A percentile compares a stretch with the other conserved stretches of the same genome.
Evolutionary conservation across 2,329 filamentous ascomycete species (phyloP).

Genomic region (Exophiala mesophila): DNA sequence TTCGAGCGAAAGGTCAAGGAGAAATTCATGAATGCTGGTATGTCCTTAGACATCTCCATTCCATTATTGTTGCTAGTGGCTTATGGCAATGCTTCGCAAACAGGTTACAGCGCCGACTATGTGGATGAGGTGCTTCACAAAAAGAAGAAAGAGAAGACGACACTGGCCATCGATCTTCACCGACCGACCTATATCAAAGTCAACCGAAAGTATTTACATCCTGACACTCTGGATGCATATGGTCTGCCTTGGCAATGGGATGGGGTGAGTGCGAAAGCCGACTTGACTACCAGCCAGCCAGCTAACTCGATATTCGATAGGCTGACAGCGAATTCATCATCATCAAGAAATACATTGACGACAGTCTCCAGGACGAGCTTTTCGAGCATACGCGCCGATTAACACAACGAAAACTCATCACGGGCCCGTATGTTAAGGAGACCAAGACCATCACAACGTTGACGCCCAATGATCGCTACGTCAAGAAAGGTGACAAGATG

Average conservation of each 20-base stretch:
- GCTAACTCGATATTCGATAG: conserved; percentile 34
- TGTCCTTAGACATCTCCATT: conserved; percentile 4
- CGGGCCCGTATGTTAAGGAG: conserved; percentile 23
- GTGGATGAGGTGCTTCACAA: conserved; percentile 40
- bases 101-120: conserved; percentile 37
- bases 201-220: conserved; percentile 42
- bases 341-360: conserved; percentile 68
- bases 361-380: conserved; percentile 65
- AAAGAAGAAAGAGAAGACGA: conserved; percentile 31
- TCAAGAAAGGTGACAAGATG: conserved; percentile 42
- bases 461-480: conserved; percentile 19
- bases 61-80: conserved; percentile 4
- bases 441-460: conserved; percentile 24
- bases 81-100: conserved; percentile 18
- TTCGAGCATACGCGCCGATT: conserved; percentile 63
- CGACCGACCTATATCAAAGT: conserved; percentile 44
- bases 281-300: conserved; percentile 8
- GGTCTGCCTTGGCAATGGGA: conserved; percentile 44
- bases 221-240: conserved; percentile 44
- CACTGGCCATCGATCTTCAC: conserved; percentile 25
- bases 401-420: conserved; percentile 35
- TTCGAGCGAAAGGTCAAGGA: conserved; percentile 38
- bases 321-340: conserved; percentile 63
- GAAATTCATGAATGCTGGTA: conserved; percentile 31
- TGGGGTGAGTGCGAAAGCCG: conserved; percentile 27